Base-by-base conservation (phyloP, 1,284 basidiomycete genomes). In the Trametes sp. region DNA sequence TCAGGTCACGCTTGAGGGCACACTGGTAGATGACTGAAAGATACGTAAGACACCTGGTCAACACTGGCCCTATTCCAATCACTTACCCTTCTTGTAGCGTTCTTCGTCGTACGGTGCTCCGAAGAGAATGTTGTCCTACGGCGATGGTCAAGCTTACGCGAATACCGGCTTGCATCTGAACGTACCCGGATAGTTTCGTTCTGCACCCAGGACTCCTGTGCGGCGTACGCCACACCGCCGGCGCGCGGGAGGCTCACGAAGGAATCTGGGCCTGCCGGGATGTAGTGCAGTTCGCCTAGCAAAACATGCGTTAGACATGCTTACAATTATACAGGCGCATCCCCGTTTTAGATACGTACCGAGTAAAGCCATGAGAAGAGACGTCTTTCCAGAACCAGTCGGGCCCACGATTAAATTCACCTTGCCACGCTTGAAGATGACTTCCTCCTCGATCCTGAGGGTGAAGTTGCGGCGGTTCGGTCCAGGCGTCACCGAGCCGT, bases 131-230 rank as follows among this genome's bases (percentile, higher is more conserved):
- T 82, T 84, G 41, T 79, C 77, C 75, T 76, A 62, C 3, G 41
- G 26, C 45, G 10, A 28, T 21, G 8, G 1, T 36, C 5, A 56
- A 33, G 33, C 4, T 16, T 19, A 7, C 16, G 13, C 1, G 8
- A 7, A 1, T 3, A 4, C 8, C 5, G 16, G 5, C 11, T 9
- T 8, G 4, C 23, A 35, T 1, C 10, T 11, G 14, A 10, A 57
- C 70, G 53, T 58, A 78, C 79, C 63, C 76, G 75, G 60, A 82
- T 81, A 0, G 81, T 83, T 64, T 68, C 66, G 49, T 68, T 68
- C 57, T 65, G 66, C 13, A 68, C 87, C 90, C 90, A 93, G 4
- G 88, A 86, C 70, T 92, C 89, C 73, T 93, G 90, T 1, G 89
- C 87, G 9, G 89, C 87, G 74, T 90, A 92, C 0, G 87, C 86